Base-by-base conservation (phyloP, 371 early-diverging fungal species). In the Entomophthora muscae region DNA sequence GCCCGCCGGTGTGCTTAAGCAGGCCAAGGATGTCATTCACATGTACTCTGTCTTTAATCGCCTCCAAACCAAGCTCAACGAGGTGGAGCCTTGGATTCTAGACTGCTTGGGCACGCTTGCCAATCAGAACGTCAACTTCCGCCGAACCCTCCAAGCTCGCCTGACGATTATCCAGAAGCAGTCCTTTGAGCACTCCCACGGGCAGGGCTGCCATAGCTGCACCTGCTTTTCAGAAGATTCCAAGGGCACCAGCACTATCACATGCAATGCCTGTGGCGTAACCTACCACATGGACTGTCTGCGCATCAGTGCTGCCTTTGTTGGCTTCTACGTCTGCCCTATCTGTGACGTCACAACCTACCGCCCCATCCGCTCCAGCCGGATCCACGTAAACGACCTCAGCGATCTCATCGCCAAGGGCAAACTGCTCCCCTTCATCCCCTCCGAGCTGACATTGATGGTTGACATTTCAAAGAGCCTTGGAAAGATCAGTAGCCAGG, bases 311-410 rank as follows among this genome's bases (percentile, higher is more conserved):
- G 42, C 5, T 10, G 10, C 42, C 5, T 17, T 42, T 10, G 10
- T 17, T 17, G 23, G 28, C 23, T 21, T 12, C 27, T 61, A 23
- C 52, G 12, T 61, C n/a, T 61, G 61, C 61, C 61, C 61, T 22
- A 26, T 61, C 21, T 61, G 61, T 33, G 61, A 61, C 24, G 17
- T 42, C 26, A 32, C 33, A 10, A 21, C 27, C 61, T 32, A 61
- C 13, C 33, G 61, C 13, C 31, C 31, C 3, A 61, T 61, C n/a
- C 21, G 23, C 3, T 10, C 23, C 17, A 51, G 31, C 21, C 61
- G 61, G 3, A 31, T 42, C 33, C 31, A 31, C 21, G 12, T 61
- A 17, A n/a, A 21, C 3, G 58, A 31, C 12, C 7, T 57, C 17
- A n/a, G 26, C n/a, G n/a, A n/a, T 26, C 32, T 57, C 12, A 3